Conservation (phyloP, 2,329 filamentous ascomycete genomes). For the Scleromitrula shiraiana region DNA sequence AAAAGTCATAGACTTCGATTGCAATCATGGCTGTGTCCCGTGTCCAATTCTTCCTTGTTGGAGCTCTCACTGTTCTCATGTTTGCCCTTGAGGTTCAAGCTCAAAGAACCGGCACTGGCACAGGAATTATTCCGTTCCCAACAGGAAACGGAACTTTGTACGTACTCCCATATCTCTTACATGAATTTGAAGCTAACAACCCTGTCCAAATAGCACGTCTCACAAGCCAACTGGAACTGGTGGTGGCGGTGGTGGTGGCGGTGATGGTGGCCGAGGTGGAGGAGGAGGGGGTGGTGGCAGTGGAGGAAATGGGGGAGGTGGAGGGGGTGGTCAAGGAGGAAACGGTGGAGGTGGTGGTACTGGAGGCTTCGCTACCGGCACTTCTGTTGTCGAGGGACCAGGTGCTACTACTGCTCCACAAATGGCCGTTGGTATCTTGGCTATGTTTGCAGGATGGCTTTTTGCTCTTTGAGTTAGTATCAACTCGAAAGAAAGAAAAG, state of each 20-base stretch:
- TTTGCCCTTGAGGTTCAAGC: neutral
- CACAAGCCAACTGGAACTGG: neutral
- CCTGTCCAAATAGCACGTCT: neutral
- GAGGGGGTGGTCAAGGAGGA: neutral
- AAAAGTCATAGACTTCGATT: neutral
- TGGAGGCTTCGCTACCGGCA: neutral
- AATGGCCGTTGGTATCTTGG: neutral
- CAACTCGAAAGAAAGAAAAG: no score
- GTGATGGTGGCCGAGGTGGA: neutral
- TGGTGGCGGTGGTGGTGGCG: neutral
- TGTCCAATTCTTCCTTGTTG: neutral
- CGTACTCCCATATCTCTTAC: neutral
- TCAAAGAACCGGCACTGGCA: neutral
- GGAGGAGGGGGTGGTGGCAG: neutral
- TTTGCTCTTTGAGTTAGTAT: conserved; percentile 6
- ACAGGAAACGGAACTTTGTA: conserved; percentile 6
- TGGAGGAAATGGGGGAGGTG: neutral
- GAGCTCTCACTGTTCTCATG: neutral
- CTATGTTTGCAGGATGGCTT: neutral
- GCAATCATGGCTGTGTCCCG: neutral
- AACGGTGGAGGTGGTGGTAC: neutral
- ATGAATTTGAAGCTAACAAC: neutral
- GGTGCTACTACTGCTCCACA: neutral
- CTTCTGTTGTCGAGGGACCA: neutral
- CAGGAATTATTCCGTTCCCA: neutral